A percentile compares a stretch with the other conserved stretches of the same genome.
Conservation (phyloP, 2,329 filamentous ascomycete genomes). For the Penicillium sp. region DNA sequence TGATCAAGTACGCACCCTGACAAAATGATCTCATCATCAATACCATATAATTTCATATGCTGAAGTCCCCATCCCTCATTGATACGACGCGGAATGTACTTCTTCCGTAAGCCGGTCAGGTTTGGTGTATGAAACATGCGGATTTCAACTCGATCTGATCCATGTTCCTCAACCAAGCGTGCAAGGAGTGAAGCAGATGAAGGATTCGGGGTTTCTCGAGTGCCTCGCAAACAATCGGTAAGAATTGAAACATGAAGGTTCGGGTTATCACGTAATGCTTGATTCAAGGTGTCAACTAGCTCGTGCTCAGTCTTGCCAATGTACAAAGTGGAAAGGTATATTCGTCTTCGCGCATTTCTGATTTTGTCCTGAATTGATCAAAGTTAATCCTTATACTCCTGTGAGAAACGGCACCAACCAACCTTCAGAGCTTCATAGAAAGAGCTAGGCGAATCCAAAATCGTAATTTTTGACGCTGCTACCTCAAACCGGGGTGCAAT, state of each 20-base stretch:
- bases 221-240: conserved; percentile 86
- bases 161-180: conserved; percentile 79
- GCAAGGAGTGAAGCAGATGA: conserved; percentile 86
- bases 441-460: conserved; percentile 75
- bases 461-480: conserved; percentile 70
- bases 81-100: conserved; percentile 78
- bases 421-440: conserved; percentile 93
- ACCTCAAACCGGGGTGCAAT: conserved; percentile 90
- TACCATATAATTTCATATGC: conserved; percentile 97
- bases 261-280: conserved; percentile 70
- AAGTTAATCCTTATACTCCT: not conserved
- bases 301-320: conserved; percentile 92
- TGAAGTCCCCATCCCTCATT: conserved; percentile 98
- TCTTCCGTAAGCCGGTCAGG: conserved; percentile 79
- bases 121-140: conserved; percentile 99
- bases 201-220: conserved; percentile 78
- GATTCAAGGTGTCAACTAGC: conserved; percentile 72
- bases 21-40: conserved; percentile 93
- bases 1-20: conserved; percentile 60
- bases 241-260: conserved; percentile 79
- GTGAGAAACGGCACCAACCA: conserved; percentile 1
- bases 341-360: conserved; percentile 67
- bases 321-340: conserved; percentile 95
- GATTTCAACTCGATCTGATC: conserved; percentile 77
- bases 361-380: conserved; percentile 65